A percentile compares a stretch with the other conserved stretches of the same genome.
phyloP scores from a whole-genome alignment of 2,329 filamentous ascomycete genomes.

The Pyrenophora graminea region DNA sequence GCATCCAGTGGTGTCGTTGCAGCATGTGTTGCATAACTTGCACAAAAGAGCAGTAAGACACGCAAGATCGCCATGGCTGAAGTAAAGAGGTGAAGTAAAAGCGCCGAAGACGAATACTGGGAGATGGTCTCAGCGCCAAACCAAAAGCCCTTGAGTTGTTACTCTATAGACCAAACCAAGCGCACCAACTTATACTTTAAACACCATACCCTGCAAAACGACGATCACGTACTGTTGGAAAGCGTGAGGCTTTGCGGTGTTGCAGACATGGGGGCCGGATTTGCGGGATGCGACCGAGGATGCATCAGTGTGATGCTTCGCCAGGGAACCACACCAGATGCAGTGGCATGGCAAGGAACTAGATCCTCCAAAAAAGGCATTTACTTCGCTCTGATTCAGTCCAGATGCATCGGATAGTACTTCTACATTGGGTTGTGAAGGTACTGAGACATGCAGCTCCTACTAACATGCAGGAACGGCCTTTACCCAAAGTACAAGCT shows the following conservation, averaged over 20 bases:
- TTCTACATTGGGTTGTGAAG: not conserved
- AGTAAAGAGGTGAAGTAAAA: too few relatives aligned
- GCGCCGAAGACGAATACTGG: too few relatives aligned
- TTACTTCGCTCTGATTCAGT: not conserved
- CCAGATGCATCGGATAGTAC: not conserved
- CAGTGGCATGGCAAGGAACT: not conserved
- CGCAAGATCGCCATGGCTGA: too few relatives aligned
- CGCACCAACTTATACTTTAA: conserved; percentile 5
- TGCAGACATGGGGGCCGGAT: conserved; percentile 2
- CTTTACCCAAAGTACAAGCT: too few relatives aligned
- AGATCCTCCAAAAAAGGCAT: not conserved
- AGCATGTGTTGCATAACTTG: not conserved
- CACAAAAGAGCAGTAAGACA: not conserved
- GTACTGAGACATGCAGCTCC: not conserved
- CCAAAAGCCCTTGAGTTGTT: not conserved
- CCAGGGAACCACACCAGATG: not conserved
- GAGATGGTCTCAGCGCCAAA: not conserved
- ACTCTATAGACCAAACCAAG: not conserved
- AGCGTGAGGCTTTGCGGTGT: conserved; percentile 3
- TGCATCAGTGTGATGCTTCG: conserved; percentile 8
- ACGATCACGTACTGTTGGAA: not conserved
- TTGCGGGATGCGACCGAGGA: conserved; percentile 4
- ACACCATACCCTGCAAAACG: not conserved
- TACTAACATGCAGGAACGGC: not conserved
- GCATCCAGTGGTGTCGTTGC: not conserved